phyloP scores from a whole-genome alignment of 768 basidiomycete species.

The Termitomyces sp. region DNA sequence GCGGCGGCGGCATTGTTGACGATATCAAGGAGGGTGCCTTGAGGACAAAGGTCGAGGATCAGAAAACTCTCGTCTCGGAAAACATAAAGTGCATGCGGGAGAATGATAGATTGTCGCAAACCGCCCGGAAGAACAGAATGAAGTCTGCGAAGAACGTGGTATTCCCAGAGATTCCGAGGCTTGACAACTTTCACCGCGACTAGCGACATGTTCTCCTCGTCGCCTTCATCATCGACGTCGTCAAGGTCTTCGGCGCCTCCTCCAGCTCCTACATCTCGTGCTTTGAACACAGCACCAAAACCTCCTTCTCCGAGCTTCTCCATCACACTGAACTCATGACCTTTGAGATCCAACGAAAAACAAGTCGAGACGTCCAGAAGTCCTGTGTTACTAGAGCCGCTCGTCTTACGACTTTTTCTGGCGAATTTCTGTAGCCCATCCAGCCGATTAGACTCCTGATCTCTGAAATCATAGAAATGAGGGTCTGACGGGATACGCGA shows the following conservation, averaged over 20 bases:
- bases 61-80: conserved; percentile 89
- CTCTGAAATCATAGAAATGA: conserved; percentile 55
- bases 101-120: conserved; percentile 64
- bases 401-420: conserved; percentile 40
- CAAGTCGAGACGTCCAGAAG: conserved; percentile 29
- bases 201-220: conserved; percentile 47
- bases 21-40: conserved; percentile 88
- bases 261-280: conserved; percentile 47
- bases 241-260: conserved; percentile 47
- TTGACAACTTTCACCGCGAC: conserved; percentile 91
- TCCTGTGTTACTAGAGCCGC: conserved; percentile 27
- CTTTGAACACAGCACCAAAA: conserved; percentile 93
- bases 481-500: conserved; percentile 55
- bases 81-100: conserved; percentile 74
- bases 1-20: conserved; percentile 79
- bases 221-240: conserved; percentile 45
- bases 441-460: conserved; percentile 51
- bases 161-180: conserved; percentile 91
- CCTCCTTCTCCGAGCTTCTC: conserved; percentile 97
- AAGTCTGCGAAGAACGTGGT: conserved; percentile 73
- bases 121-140: conserved; percentile 59
- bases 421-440: conserved; percentile 71
- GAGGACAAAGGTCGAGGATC: conserved; percentile 80
- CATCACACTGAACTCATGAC: conserved; percentile 59
- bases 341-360: conserved; percentile 57